Conservation (phyloP, 176 grass and related monocot genomes). For the Bolboschoenus planiculmis region DNA sequence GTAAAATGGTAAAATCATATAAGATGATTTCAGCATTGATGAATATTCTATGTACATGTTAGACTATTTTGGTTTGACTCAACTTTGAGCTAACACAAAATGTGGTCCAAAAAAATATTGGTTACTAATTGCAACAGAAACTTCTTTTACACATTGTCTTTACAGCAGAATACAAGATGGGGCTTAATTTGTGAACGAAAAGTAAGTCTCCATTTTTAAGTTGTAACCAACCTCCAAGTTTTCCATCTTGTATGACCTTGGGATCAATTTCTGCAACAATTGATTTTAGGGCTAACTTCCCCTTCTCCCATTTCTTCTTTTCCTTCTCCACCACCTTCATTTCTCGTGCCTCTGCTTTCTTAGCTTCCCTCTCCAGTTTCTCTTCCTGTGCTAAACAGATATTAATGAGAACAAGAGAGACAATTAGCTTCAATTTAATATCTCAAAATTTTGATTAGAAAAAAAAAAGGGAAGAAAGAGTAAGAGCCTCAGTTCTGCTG, state of each 20-base stretch:
- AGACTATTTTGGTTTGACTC: background rate
- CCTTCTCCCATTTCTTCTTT: constrained; percentile 62
- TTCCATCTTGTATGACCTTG: constrained; percentile 50
- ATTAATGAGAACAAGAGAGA: background rate
- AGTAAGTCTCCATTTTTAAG: background rate
- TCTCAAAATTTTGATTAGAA: background rate
- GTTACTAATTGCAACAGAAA: background rate
- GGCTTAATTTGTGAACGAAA: background rate
- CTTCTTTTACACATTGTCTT: background rate
- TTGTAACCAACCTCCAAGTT: constrained; percentile 51
- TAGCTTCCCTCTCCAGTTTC: constrained; percentile 51
- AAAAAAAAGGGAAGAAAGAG: background rate
- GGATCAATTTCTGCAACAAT: constrained; percentile 55
- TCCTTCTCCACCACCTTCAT: constrained; percentile 56
- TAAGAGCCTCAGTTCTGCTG: background rate
- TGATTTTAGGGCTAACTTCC: constrained; percentile 60
- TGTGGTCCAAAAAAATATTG: background rate
- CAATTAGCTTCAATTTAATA: background rate
- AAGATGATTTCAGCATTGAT: background rate
- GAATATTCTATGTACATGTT: background rate
- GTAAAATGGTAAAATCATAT: background rate
- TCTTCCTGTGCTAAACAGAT: constrained; percentile 46
- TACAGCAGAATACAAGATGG: background rate
- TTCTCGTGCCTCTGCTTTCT: constrained; percentile 48
- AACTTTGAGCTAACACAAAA: background rate